phyloP scores from a whole-genome alignment of 2,329 filamentous ascomycete genomes.

The Falciphora oryzae region DNA sequence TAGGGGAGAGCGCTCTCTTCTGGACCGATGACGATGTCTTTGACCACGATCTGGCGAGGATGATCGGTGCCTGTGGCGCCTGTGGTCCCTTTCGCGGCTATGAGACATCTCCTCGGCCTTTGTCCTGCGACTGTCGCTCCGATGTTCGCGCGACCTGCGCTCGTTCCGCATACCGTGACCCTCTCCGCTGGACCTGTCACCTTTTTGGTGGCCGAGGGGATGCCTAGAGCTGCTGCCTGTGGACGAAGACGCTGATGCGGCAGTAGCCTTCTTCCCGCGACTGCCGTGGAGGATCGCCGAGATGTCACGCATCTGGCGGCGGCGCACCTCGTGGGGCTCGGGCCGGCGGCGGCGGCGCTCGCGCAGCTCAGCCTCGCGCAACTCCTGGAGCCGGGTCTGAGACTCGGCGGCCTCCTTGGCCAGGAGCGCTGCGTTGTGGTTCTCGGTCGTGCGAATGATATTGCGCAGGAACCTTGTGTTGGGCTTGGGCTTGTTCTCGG shows the following conservation, averaged over 20 bases:
- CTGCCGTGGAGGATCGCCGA: slow-evolving; percentile 49
- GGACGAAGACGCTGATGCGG: background rate
- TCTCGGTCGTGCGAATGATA: slow-evolving; percentile 82
- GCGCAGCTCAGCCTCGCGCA: slow-evolving; percentile 45
- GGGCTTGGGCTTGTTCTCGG: slow-evolving; percentile 69
- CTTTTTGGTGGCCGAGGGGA: background rate
- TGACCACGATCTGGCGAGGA: background rate
- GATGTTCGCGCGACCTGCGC: background rate
- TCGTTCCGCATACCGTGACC: background rate
- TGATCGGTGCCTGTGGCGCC: slow-evolving; percentile 14
- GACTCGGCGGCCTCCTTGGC: slow-evolving; percentile 81
- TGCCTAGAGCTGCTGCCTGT: background rate
- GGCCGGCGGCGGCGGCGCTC: slow-evolving; percentile 39
- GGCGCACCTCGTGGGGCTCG: slow-evolving; percentile 45
- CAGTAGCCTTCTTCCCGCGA: background rate
- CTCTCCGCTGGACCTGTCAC: background rate
- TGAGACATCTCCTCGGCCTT: background rate
- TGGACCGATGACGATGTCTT: background rate
- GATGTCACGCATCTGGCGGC: slow-evolving; percentile 55
- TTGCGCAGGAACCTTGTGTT: slow-evolving; percentile 87
- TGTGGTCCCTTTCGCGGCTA: slow-evolving; percentile 13
- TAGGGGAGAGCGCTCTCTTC: background rate
- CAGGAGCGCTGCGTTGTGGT: slow-evolving; percentile 79
- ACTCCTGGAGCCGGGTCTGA: slow-evolving; percentile 58
- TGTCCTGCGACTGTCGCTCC: background rate